Evolutionary conservation across 2,329 filamentous ascomycete species (phyloP).

Genomic region (Colletotrichum brevisporum): DNA sequence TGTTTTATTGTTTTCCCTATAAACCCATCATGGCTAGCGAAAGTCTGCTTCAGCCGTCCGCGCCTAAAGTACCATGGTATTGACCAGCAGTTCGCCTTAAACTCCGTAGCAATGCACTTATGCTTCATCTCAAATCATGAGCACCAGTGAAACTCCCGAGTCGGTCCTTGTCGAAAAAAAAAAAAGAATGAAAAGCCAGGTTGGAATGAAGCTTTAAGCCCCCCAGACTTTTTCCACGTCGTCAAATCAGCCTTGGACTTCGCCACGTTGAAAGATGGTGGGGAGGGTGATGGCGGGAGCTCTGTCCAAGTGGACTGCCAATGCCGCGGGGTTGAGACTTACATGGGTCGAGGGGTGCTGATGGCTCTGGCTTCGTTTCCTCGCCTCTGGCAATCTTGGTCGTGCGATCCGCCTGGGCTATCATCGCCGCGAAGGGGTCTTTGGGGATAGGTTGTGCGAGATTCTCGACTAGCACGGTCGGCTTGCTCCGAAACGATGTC

Average conservation of each 20-base stretch:
- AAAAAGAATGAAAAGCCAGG: no score
- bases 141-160: background rate
- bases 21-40: background rate
- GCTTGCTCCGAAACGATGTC: background rate
- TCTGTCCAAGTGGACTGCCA: background rate
- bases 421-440: constrained; percentile 8
- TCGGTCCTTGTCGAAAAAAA: no score
- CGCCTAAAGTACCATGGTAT: constrained; percentile 21
- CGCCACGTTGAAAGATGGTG: background rate
- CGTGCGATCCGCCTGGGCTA: constrained; percentile 14
- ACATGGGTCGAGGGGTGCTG: constrained; percentile 28
- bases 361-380: constrained; percentile 17
- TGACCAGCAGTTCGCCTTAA: constrained; percentile 5
- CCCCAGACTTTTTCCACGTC: constrained; percentile 18
- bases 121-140: constrained; percentile 1
- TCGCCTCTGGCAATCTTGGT: constrained; percentile 13
- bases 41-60: background rate
- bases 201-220: background rate
- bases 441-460: background rate
- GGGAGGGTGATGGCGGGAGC: background rate
- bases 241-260: background rate
- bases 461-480: background rate
- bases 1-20: background rate
- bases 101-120: background rate
- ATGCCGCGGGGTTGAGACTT: constrained; percentile 7